Evolutionary conservation across 2,329 filamentous ascomycete genomes (phyloP).

Genomic region (Drechmeria coniospora): DNA sequence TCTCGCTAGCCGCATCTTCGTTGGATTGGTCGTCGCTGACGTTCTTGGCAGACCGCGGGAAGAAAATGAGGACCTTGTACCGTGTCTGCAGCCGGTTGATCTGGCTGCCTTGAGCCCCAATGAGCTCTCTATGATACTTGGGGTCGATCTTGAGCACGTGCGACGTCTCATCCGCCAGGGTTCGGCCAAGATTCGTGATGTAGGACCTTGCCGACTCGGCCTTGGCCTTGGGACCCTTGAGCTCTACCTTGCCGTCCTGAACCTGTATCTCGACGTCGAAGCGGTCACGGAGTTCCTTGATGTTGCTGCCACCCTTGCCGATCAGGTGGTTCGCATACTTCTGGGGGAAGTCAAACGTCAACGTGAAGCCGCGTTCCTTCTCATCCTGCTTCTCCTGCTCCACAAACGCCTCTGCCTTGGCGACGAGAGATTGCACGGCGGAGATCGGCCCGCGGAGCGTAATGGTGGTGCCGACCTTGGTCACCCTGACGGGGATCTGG

Average conservation of each 20-base stretch:
- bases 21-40: constrained; percentile 54
- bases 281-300: constrained; percentile 48
- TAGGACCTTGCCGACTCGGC: constrained; percentile 73
- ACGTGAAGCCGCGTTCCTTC: constrained; percentile 76
- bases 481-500: constrained; percentile 45
- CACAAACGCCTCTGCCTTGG: constrained; percentile 65
- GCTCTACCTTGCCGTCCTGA: constrained; percentile 82
- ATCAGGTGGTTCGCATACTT: constrained; percentile 81
- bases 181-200: constrained; percentile 64
- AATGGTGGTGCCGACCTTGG: constrained; percentile 43
- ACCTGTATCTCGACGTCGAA: constrained; percentile 71
- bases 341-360: constrained; percentile 84
- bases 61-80: constrained; percentile 91
- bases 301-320: constrained; percentile 52
- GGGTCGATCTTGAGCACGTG: constrained; percentile 80
- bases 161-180: constrained; percentile 80
- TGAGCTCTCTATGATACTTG: constrained; percentile 87
- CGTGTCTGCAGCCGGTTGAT: constrained; percentile 86
- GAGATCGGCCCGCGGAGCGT: constrained; percentile 64
- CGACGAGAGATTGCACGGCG: constrained; percentile 54
- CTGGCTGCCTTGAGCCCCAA: constrained; percentile 72
- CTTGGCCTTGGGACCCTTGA: constrained; percentile 92
- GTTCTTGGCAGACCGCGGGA: constrained; percentile 53
- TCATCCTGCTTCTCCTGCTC: constrained; percentile 84
- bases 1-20: constrained; percentile 54